Conservation (phyloP, 2,329 filamentous ascomycete genomes). For the Colletotrichum lentis region DNA sequence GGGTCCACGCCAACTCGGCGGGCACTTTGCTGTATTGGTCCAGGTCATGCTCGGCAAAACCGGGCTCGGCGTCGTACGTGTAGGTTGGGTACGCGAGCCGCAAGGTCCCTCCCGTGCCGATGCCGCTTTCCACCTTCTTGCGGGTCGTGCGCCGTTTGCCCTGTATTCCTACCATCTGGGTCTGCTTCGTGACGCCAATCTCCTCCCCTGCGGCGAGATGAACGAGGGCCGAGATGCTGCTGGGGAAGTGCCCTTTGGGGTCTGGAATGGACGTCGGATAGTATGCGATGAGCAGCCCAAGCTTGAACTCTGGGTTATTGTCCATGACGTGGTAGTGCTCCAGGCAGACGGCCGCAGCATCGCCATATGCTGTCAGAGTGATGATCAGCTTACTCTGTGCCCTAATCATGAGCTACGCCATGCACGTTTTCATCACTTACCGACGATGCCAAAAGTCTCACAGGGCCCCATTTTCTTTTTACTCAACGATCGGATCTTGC, state of each 20-base stretch:
- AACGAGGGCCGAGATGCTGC: constrained; percentile 50
- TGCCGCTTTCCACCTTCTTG: constrained; percentile 48
- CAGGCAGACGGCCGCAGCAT: constrained; percentile 54
- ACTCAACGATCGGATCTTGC: constrained; percentile 47
- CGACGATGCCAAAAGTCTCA: constrained; percentile 55
- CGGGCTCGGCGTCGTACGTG: constrained; percentile 60
- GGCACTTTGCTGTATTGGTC: constrained; percentile 72
- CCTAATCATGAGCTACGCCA: background rate
- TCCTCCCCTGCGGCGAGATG: constrained; percentile 52
- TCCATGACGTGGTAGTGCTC: constrained; percentile 56
- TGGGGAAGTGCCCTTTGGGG: constrained; percentile 52
- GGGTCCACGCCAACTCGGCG: constrained; percentile 73
- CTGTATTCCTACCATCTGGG: constrained; percentile 56
- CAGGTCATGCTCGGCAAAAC: constrained; percentile 76
- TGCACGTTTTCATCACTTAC: constrained; percentile 40
- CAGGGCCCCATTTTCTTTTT: constrained; percentile 50
- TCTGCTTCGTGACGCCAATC: constrained; percentile 52
- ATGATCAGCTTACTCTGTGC: background rate
- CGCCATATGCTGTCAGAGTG: constrained; percentile 50
- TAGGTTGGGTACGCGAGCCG: constrained; percentile 52
- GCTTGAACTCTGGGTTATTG: constrained; percentile 55
- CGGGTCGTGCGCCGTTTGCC: constrained; percentile 51
- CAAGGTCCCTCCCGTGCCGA: constrained; percentile 50
- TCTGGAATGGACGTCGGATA: constrained; percentile 57
- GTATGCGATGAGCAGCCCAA: constrained; percentile 55